Evolutionary conservation across 345 rosid genomes (phyloP).

Genomic region (Melaleuca alternifolia): DNA sequence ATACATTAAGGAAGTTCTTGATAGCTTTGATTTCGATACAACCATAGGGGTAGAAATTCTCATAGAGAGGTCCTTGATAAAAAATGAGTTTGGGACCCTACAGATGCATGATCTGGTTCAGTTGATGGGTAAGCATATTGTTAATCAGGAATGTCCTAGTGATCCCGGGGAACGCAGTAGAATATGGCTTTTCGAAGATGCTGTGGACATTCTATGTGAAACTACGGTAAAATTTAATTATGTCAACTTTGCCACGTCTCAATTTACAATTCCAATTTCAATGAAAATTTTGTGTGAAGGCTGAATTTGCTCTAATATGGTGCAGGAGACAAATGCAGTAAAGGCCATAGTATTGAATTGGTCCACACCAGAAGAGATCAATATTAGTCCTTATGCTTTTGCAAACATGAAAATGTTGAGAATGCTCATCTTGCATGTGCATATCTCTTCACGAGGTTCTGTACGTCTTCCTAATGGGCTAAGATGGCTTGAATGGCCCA

Average conservation of each 20-base stretch:
- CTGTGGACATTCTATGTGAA: fast-evolving
- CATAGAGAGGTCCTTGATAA: neutral
- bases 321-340: fast-evolving
- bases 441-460: neutral
- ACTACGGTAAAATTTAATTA: neutral
- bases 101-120: neutral
- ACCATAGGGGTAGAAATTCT: neutral
- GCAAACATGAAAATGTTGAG: neutral
- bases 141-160: fast-evolving
- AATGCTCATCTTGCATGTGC: fast-evolving
- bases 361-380: neutral
- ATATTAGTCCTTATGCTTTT: fast-evolving
- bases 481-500: neutral
- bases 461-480: neutral
- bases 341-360: neutral
- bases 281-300: fast-evolving
- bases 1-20: neutral
- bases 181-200: neutral
- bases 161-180: neutral
- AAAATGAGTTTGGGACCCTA: fast-evolving
- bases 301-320: neutral
- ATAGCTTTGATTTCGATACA: fast-evolving
- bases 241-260: neutral
- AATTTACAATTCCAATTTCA: neutral
- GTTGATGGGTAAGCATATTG: neutral